Base-by-base conservation (phyloP, 2,329 filamentous ascomycete species). In the Cyclaneusma minus region DNA sequence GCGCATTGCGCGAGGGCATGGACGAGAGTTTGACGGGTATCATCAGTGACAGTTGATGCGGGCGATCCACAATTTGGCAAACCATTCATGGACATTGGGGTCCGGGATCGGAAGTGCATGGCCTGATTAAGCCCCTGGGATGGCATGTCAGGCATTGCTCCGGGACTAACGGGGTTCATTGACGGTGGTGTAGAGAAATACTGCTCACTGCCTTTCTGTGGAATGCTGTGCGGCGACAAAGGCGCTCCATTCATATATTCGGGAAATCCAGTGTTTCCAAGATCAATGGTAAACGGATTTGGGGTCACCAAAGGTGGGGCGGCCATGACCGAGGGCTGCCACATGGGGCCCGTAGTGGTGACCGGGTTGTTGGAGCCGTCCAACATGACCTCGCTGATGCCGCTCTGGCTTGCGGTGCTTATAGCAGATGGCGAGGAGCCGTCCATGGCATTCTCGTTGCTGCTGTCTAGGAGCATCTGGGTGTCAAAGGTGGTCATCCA, bases 401-500 rank as follows among this genome's bases (percentile, higher is more conserved):
- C 81, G 48, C 80, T 87, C 45, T 91, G 85, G 52, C 85, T 95
- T 32, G 81, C 82, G 22, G 82, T 92, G 56, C 87, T 95, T 50
- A 95, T 87, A 24, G 84, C 84, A 6, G 89, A 95, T 10, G 89
- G 89, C 9, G 89, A 95, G 7, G 89, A 95, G 32, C 80, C 84
- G 42, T 93, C 87, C 28, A 94, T 68, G 15, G 81, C 83, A 37
- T 74, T 77, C 40, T 93, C 84, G 42, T 77, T 78, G 29, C 60
- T 56, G 30, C 66, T 68, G 40, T 63, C 64, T 48, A 83, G 73
- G 6, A 68, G 68, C 61, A 87, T 69, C 23, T 79, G 70, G 42
- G 76, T 70, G 36, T 89, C 82, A 47, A 92, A 80, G 13, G 78
- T 78, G 32, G 75, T 75, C 54, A 73, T 68, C 84, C 84, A 95